A percentile compares a stretch with the other conserved stretches of the same genome.
These are phyloP conservation scores for Phytophthora pisi DNA, from an alignment of 352 stramenopile genomes.

Conservation along the genomic window DNA sequence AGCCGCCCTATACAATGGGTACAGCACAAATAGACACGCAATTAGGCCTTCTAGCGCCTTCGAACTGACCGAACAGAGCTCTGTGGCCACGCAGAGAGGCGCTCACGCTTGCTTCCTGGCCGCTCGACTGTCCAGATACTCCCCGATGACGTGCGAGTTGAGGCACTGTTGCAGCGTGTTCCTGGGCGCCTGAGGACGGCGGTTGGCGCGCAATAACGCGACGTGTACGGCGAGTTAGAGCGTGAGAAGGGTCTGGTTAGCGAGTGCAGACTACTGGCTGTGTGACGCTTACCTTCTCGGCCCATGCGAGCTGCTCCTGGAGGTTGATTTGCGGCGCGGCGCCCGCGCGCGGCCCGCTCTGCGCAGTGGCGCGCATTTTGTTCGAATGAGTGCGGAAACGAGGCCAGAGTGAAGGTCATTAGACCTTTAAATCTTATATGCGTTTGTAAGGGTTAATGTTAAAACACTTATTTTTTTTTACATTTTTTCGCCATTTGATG, in stretches of 20 bases:
- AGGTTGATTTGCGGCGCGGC: constrained; percentile 52
- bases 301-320: constrained; percentile 67
- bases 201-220: neutral
- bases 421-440: neutral
- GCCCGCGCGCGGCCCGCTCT: constrained; percentile 1
- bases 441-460: too few relatives aligned
- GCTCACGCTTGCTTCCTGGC: constrained; percentile 52
- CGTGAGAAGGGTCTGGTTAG: neutral
- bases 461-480: too few relatives aligned
- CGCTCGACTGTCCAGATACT: constrained; percentile 66
- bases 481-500: too few relatives aligned
- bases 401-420: constrained; percentile 23
- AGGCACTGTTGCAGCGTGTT: constrained; percentile 75
- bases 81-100: neutral
- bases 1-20: constrained; percentile 8
- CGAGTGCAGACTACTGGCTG: constrained; percentile 6
- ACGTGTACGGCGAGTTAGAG: constrained; percentile 8
- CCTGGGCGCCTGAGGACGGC: constrained; percentile 32
- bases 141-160: constrained; percentile 79
- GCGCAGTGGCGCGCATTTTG: constrained; percentile 25
- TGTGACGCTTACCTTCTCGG: constrained; percentile 44
- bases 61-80: neutral
- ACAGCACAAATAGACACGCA: constrained; percentile 5
- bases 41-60: neutral
- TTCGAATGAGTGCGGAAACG: constrained; percentile 29